Evolutionary conservation across 345 rosid genomes (phyloP).

Genomic region (Cardiospermum halicacabum): DNA sequence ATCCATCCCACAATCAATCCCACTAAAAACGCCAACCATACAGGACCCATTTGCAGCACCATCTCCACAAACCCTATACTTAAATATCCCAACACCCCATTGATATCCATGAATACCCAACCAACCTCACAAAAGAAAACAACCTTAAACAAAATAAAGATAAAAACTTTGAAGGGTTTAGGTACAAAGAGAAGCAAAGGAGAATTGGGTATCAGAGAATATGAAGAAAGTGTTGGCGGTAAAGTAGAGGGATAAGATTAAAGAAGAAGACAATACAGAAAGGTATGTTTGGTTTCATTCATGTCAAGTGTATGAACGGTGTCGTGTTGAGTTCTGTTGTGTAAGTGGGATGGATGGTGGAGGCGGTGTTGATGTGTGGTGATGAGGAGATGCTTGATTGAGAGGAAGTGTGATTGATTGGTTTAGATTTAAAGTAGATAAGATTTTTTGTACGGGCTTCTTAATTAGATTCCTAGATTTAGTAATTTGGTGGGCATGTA

Average conservation of each 20-base stretch:
- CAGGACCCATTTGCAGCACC: conserved; percentile 24
- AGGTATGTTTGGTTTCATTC: neutral
- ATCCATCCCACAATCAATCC: conserved; percentile 61
- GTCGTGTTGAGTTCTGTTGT: neutral
- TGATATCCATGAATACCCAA: conserved; percentile 21
- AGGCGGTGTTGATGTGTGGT: neutral
- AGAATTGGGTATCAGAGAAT: neutral
- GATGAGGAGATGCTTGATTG: neutral
- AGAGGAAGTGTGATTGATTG: neutral
- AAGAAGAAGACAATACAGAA: neutral
- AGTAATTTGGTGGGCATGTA: neutral
- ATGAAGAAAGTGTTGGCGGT: conserved; percentile 9
- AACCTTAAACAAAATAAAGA: no score
- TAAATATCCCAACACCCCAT: conserved; percentile 13
- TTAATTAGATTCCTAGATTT: neutral
- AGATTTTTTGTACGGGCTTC: neutral
- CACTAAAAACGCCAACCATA: conserved; percentile 52
- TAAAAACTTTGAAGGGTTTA: neutral
- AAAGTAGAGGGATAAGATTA: neutral
- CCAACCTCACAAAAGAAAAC: neutral
- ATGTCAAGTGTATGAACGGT: neutral
- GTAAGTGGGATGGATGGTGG: neutral
- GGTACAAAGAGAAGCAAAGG: neutral
- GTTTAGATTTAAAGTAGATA: conserved; percentile 11
- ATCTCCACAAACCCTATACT: conserved; percentile 19